Evolutionary conservation across 176 grass and related monocot genomes (phyloP).

Genomic region (Cocos nucifera): DNA sequence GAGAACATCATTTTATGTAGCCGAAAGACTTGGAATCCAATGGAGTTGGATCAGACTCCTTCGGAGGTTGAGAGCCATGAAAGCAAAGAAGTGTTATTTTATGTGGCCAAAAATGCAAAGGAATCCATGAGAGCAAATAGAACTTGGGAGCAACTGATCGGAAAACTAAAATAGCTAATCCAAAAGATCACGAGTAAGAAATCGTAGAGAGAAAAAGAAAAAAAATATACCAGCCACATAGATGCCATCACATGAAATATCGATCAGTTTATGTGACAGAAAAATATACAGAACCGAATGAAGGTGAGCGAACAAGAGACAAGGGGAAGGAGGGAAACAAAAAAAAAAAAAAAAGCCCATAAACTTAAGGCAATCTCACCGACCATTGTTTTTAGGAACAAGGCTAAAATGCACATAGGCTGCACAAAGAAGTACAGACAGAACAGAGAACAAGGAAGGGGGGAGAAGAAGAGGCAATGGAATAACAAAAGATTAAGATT

Average conservation of each 20-base stretch:
- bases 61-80: background rate
- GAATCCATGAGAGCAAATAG: background rate
- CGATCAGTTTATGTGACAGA: slow-evolving; percentile 14
- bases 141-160: too few species aligned
- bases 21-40: too few species aligned
- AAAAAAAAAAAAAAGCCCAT: slow-evolving; percentile 6
- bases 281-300: background rate
- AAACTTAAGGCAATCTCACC: background rate
- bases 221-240: slow-evolving; percentile 3
- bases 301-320: slow-evolving; percentile 16
- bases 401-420: background rate
- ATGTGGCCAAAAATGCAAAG: background rate
- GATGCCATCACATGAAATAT: slow-evolving; percentile 70
- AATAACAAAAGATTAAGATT: background rate
- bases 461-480: background rate
- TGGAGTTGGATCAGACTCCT: background rate
- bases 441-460: slow-evolving; percentile 13
- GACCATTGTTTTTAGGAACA: too few species aligned
- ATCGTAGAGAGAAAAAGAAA: background rate
- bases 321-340: background rate
- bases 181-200: too few species aligned
- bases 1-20: slow-evolving; percentile 71
- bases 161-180: too few species aligned
- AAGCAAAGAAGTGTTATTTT: slow-evolving; percentile 3
- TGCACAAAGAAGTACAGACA: slow-evolving; percentile 29